Conservation (phyloP, 495 filamentous ascomycete genomes). For the Penicillium tannophilum region DNA sequence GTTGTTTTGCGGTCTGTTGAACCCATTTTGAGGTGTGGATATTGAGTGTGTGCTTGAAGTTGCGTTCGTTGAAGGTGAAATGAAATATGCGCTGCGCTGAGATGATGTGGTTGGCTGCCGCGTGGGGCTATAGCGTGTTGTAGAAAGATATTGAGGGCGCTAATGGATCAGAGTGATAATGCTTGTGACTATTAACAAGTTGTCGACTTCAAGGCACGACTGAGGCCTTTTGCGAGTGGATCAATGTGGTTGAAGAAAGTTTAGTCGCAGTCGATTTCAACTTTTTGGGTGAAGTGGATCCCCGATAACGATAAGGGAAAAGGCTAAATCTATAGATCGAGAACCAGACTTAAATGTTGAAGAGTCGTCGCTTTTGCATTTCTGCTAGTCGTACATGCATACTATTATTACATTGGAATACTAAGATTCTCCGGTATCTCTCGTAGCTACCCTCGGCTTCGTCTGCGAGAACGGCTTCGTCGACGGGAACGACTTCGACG, state of each 20-base stretch:
- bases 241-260: constrained; percentile 10
- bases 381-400: constrained; percentile 16
- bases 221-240: background rate
- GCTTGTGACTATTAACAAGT: background rate
- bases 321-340: background rate
- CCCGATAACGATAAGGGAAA: constrained; percentile 20
- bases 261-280: constrained; percentile 22
- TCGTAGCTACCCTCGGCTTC: constrained; percentile 13
- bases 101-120: background rate
- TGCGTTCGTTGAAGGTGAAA: background rate
- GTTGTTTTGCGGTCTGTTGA: constrained; percentile 11
- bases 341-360: background rate
- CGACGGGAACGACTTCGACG: constrained; percentile 22
- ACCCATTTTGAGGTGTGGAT: constrained; percentile 13
- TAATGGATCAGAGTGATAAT: no score
- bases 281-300: constrained; percentile 30
- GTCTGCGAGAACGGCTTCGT: constrained; percentile 19
- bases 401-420: constrained; percentile 9
- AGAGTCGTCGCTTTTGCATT: constrained; percentile 1
- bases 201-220: background rate
- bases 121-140: background rate
- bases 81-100: background rate
- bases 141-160: background rate
- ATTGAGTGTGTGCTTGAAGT: background rate
- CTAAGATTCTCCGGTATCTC: background rate